Evolutionary conservation across 177 flowering plant species (phyloP).

Genomic region (Vitis hybrid): DNA sequence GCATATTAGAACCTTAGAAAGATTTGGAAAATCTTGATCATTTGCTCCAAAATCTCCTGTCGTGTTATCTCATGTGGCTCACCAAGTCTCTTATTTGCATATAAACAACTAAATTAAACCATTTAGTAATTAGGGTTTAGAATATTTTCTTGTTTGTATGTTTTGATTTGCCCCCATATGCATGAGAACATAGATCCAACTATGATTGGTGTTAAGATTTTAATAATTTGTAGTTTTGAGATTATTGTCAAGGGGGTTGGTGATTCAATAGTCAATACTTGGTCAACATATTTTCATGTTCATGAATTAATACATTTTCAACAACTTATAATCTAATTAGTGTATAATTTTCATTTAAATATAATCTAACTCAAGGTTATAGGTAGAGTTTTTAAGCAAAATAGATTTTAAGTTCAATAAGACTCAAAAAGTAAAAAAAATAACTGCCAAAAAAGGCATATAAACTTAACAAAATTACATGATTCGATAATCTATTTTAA

Average conservation of each 20-base stretch:
- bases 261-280: background rate
- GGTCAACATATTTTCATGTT: background rate
- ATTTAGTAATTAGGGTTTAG: conserved; percentile 5
- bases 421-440: too few species aligned
- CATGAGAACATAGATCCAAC: conserved; percentile 13
- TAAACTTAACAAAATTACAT: too few species aligned
- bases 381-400: too few species aligned
- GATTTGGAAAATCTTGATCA: conserved; percentile 21
- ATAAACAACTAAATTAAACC: background rate
- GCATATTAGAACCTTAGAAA: conserved; percentile 20
- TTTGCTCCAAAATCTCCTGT: background rate
- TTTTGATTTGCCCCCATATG: conserved; percentile 15
- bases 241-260: conserved; percentile 11
- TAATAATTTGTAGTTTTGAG: conserved; percentile 5
- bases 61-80: conserved; percentile 12
- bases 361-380: too few species aligned
- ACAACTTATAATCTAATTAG: background rate
- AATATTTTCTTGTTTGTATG: conserved; percentile 26
- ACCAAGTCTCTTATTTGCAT: background rate
- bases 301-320: background rate
- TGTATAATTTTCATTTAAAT: too few species aligned
- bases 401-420: too few species aligned
- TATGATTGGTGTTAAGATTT: conserved; percentile 13
- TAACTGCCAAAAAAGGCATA: too few species aligned
- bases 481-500: too few species aligned